phyloP scores from a whole-genome alignment of 2,329 filamentous ascomycete genomes.

The Hypoxylon sp. region DNA sequence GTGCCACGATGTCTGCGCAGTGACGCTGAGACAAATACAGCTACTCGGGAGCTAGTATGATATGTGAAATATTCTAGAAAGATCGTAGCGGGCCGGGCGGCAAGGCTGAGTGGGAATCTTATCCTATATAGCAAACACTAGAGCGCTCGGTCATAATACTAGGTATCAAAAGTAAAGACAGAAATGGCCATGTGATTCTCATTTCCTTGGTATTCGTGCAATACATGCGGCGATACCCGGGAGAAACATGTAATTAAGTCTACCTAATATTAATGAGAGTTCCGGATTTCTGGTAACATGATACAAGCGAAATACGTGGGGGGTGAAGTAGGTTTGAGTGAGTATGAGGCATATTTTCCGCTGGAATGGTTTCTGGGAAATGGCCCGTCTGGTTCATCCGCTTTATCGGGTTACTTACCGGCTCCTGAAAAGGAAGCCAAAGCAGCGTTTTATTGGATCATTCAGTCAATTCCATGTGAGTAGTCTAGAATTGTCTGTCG shows the following conservation, averaged over 20 bases:
- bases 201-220: neutral
- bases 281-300: neutral
- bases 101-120: neutral
- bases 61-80: neutral
- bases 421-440: neutral
- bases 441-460: neutral
- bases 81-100: slow-evolving; percentile 11
- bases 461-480: neutral
- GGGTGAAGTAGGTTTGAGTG: slow-evolving; percentile 1
- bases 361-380: neutral
- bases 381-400: neutral
- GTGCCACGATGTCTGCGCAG: neutral
- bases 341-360: slow-evolving; percentile 23
- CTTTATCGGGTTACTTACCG: neutral
- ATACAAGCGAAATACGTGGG: neutral
- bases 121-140: slow-evolving; percentile 9
- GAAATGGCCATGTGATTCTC: neutral
- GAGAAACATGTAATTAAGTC: neutral
- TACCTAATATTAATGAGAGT: slow-evolving; percentile 2
- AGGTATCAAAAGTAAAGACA: neutral
- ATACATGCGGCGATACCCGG: neutral
- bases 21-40: slow-evolving; percentile 4
- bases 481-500: neutral
- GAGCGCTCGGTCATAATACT: neutral
- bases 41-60: neutral